phyloP scores from a whole-genome alignment of 2,329 filamentous ascomycete species.

The Catunica adiposa region DNA sequence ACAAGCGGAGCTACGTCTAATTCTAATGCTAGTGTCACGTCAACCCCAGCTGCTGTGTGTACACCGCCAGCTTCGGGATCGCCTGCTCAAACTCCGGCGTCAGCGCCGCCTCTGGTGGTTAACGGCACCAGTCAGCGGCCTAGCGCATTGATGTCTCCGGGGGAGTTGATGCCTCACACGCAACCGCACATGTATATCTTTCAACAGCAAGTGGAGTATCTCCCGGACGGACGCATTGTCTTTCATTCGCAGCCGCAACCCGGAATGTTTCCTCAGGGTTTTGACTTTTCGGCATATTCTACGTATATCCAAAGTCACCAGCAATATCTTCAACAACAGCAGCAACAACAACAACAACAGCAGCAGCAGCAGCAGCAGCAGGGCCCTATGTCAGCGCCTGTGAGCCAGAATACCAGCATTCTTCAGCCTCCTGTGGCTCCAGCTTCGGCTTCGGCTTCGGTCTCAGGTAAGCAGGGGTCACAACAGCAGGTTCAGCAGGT shows the following conservation, averaged over 20 bases:
- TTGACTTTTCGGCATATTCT: neutral
- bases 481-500: neutral
- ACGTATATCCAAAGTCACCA: neutral
- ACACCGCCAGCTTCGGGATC: constrained; percentile 1
- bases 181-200: too few relatives aligned
- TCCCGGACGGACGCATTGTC: too few relatives aligned
- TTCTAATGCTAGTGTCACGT: constrained; percentile 2
- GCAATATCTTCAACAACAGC: neutral
- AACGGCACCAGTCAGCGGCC: constrained; percentile 8
- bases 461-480: neutral
- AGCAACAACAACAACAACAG: neutral
- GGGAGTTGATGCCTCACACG: too few relatives aligned
- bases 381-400: neutral
- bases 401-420: neutral
- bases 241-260: too few relatives aligned
- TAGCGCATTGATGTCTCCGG: neutral
- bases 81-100: neutral
- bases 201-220: too few relatives aligned
- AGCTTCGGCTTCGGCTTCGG: neutral
- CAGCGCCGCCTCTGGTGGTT: constrained; percentile 11
- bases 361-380: constrained; percentile 1
- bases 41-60: constrained; percentile 4
- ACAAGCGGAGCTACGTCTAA: neutral
- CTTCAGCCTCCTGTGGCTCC: neutral
- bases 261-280: too few relatives aligned